Base-by-base conservation (phyloP, 2,329 filamentous ascomycete genomes). In the Trichoderma sp. region DNA sequence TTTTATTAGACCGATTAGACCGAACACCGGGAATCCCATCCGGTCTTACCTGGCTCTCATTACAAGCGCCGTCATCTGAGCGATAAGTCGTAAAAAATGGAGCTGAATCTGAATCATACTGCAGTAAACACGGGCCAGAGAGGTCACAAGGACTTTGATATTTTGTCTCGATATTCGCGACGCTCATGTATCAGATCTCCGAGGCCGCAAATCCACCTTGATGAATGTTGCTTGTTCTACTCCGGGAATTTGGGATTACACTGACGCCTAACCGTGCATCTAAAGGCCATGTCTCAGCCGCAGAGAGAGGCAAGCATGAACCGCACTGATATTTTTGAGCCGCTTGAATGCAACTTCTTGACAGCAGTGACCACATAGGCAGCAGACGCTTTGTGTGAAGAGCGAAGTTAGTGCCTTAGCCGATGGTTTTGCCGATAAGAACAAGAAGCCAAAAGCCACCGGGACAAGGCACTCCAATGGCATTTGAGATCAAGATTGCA, bases 181-280 rank as follows among this genome's bases (percentile, higher is more conserved):
- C 36, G 56, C 26, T 47, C 36, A 60, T 68, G 56, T 60, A 34
- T 36, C 57, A 53, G 39, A 70, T 70, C 39, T 9, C 36, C 21
- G 14, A 58, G 47, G 67, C 57, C 39, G 30, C 57, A 34, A 70
- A 32, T 18, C 14, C 56, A 61, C 39, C 11, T 24, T 14, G 8
- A 62, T n/a, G 57, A 32, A 28, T 12, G 39, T n/a, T 36, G 6
- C 56, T 6, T 51, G 18, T 18, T 30, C 26, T 51, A 58, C 30
- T 69, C 65, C 56, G 58, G 56, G 34, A 70, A 14, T 47, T 24
- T 51, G 67, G 65, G 21, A 70, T 62, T 70, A 28, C 57, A 18
- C 57, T 9, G 39, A 36, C 39, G 28, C 67, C 67, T 53, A 14
- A 43, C 24, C 36, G 57, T 61, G 67, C 18, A 15, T n/a, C 21